Percentiles rank a stretch among this genome's conserved stretches.
Evolutionary conservation across 345 rosid genomes (phyloP).

Genomic region (Melastoma malabathricum): DNA sequence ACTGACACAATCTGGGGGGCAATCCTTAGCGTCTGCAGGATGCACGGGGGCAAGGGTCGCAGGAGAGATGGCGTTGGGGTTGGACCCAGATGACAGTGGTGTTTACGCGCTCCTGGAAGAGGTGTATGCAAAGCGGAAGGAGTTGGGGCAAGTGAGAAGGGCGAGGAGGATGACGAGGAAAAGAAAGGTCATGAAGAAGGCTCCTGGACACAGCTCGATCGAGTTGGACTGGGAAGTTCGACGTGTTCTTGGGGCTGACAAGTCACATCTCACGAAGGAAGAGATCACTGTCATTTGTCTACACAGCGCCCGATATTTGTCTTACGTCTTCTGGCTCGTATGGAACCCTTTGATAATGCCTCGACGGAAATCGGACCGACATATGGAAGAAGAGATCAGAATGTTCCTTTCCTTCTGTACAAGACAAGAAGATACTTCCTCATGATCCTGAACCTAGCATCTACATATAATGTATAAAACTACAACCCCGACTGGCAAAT

Average conservation of each 20-base stretch:
- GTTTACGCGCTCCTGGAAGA: constrained; percentile 17
- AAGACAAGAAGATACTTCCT: too few species aligned
- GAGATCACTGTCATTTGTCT: constrained; percentile 6
- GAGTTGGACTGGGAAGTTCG: constrained; percentile 22
- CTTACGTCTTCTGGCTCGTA: too few species aligned
- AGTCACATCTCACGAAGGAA: constrained; percentile 14
- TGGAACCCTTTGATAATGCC: too few species aligned
- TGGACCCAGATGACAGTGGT: constrained; percentile 31
- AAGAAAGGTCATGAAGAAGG: constrained; percentile 17
- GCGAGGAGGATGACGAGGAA: constrained; percentile 24
- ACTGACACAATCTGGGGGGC: constrained; percentile 35
- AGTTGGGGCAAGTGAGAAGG: constrained; percentile 21
- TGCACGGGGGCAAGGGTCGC: constrained; percentile 24
- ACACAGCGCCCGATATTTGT: too few species aligned
- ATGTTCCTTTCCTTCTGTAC: too few species aligned
- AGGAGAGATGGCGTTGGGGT: constrained; percentile 12
- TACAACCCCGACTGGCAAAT: neutral
- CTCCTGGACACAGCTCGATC: constrained; percentile 28
- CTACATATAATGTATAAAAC: neutral
- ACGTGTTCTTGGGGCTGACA: constrained; percentile 23
- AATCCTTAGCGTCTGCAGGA: constrained; percentile 23
- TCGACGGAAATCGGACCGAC: too few species aligned
- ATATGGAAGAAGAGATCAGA: too few species aligned
- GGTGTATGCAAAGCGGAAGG: constrained; percentile 14
- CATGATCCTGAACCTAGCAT: too few species aligned